These are phyloP conservation scores for Colletotrichum salicis DNA, from an alignment of 2,329 filamentous ascomycete species.

Conservation along the genomic window DNA sequence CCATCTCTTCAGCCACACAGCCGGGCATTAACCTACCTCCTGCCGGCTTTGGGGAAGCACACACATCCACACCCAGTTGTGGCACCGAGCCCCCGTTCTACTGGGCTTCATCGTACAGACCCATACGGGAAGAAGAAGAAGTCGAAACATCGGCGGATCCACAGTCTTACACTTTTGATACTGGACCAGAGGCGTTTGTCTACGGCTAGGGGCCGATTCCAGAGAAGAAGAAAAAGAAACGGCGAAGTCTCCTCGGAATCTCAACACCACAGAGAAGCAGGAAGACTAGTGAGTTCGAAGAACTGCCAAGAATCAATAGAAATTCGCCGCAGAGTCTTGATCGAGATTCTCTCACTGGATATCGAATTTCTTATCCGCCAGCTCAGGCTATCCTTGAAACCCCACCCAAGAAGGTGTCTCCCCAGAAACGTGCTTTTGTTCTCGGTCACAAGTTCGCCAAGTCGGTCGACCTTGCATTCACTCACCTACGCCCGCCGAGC, in stretches of 20 bases:
- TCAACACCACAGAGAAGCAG: constrained; percentile 1
- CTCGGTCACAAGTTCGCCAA: constrained; percentile 14
- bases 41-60: not conserved
- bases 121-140: constrained; percentile 12
- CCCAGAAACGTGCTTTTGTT: not conserved
- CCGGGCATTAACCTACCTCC: not conserved
- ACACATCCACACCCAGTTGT: not conserved
- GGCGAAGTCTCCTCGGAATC: constrained; percentile 21
- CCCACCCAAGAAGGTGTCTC: not conserved
- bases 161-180: not conserved
- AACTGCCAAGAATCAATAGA: not conserved
- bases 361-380: not conserved
- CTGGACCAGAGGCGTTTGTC: constrained; percentile 23
- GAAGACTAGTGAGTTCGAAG: not conserved
- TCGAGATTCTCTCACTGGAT: not conserved
- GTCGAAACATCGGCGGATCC: not conserved
- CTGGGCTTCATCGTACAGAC: constrained; percentile 30
- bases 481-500: not conserved
- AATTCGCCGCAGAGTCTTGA: not conserved
- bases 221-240: constrained; percentile 19
- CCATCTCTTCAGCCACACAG: not conserved
- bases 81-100: constrained; percentile 18
- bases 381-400: not conserved
- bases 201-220: constrained; percentile 28
- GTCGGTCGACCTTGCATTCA: constrained; percentile 17